Base-by-base conservation (phyloP, 73 alveolate genomes). In the Vitrella brassicaformis region DNA sequence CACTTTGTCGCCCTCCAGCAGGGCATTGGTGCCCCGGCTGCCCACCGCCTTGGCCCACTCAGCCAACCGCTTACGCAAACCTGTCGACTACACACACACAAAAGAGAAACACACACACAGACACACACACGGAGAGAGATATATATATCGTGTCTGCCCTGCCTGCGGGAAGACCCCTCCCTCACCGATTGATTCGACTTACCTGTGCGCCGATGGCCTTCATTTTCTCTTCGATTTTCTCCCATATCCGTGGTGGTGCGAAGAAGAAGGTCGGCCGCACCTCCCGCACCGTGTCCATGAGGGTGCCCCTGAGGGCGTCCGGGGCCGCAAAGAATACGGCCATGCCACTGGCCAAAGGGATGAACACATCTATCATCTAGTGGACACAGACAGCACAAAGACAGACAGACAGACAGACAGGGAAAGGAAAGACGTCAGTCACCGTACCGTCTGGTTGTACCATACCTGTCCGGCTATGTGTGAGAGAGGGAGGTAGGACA, bases 201-300 rank as follows among this genome's bases (percentile, higher is more conserved):
- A 56, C 46, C 0, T 32, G 29, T 10, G 88, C 90, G 31, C 87
- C 95, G 30, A 91, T 46, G 47, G 82, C 94, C 71, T 83, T 74
- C 70, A 91, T 73, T 85, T 79, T 78, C 67, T 91, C 97, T 47
- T 89, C 91, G 31, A 91, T 82, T 80, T 91, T 91, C 84, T 91
- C 97, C 94, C 94, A 91, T 0, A 91, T 93, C 84, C 97, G 79
- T 10, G 97, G 97, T 1, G 89, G 95, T 73, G 93, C 91, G 47
- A 91, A 87, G 81, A 91, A 91, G 39, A 89, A 67, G 10, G 97
- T 87, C 19, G 97, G 97, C 64, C 92, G 73, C 32, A 85, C 93
- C 47, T 89, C 90, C 47, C 81, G 67, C 28, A 91, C 76, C 28
- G 95, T 89, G 1, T 87, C 84, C 32, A 81, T 93, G 19, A 91